A percentile compares a stretch with the other conserved stretches of the same genome.
These are phyloP conservation scores for Tillandsia fasciculata DNA, from an alignment of 176 grass and related monocot species.

Conservation along the genomic window DNA sequence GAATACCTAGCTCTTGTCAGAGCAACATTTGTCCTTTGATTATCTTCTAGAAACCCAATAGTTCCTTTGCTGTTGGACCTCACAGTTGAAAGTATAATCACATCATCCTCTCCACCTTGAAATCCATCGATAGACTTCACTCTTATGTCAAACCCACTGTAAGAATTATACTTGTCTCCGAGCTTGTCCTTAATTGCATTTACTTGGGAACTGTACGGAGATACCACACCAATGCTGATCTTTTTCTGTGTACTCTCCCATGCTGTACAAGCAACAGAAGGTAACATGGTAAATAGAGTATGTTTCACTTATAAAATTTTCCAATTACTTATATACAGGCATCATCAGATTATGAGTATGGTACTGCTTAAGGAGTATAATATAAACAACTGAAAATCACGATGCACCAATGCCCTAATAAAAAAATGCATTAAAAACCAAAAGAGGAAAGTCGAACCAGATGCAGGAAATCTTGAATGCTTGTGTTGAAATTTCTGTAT, in stretches of 20 bases:
- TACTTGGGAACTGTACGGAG: slow-evolving; percentile 65
- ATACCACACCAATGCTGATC: slow-evolving; percentile 52
- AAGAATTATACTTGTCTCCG: slow-evolving; percentile 31
- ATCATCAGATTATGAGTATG: no score
- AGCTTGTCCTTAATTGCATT: slow-evolving; percentile 41
- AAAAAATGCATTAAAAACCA: no score
- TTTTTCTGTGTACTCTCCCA: slow-evolving; percentile 26
- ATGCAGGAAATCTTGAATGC: no score
- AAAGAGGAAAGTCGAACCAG: no score
- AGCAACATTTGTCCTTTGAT: slow-evolving; percentile 66
- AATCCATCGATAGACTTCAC: slow-evolving; percentile 78
- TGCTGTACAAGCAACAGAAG: slow-evolving; percentile 23
- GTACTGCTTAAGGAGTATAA: no score
- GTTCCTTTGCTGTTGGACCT: slow-evolving; percentile 36
- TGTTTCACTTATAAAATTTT: not conserved
- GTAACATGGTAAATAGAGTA: not conserved
- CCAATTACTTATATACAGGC: not conserved
- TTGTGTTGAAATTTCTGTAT: no score
- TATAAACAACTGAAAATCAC: no score
- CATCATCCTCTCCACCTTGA: slow-evolving; percentile 72
- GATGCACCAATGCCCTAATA: no score
- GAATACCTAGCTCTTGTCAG: slow-evolving; percentile 76
- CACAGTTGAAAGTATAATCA: slow-evolving; percentile 76
- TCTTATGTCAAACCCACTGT: slow-evolving; percentile 42
- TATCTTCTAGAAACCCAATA: slow-evolving; percentile 62